Percentiles rank a stretch among this genome's conserved stretches.
phyloP scores from a whole-genome alignment of 352 stramenopile genomes.

The Phytopythium oedochilum region DNA sequence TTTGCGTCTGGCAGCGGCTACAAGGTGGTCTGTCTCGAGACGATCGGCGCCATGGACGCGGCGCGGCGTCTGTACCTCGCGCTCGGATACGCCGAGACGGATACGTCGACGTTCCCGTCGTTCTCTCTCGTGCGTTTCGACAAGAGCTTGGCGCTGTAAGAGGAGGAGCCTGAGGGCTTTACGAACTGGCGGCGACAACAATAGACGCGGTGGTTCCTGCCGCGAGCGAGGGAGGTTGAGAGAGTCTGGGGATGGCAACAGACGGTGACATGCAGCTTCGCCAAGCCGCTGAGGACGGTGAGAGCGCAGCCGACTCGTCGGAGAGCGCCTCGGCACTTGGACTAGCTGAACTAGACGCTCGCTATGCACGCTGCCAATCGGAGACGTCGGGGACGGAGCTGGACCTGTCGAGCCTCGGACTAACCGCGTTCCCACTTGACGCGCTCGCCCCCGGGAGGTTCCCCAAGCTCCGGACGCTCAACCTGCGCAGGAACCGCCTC shows the following conservation, averaged over 20 bases:
- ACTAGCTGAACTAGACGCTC: conserved; percentile 7
- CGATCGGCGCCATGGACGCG: conserved; percentile 51
- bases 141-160: conserved; percentile 11
- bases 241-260: background rate
- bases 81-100: conserved; percentile 35
- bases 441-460: conserved; percentile 20
- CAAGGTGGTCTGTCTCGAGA: conserved; percentile 42
- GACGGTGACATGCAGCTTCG: background rate
- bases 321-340: background rate
- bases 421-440: conserved; percentile 29
- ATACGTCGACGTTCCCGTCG: conserved; percentile 18
- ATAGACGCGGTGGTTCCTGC: no score
- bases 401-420: conserved; percentile 39
- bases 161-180: no score
- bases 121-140: conserved; percentile 58
- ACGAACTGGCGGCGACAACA: no score
- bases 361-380: conserved; percentile 13
- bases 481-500: conserved; percentile 40
- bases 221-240: no score
- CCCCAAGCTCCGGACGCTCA: conserved; percentile 37
- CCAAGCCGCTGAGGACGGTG: background rate
- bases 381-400: conserved; percentile 32
- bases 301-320: background rate
- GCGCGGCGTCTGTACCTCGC: conserved; percentile 47
- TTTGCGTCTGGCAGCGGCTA: conserved; percentile 27